Evolutionary conservation across 768 basidiomycete genomes (phyloP).

Genomic region (Guyanaporus albipodus): DNA sequence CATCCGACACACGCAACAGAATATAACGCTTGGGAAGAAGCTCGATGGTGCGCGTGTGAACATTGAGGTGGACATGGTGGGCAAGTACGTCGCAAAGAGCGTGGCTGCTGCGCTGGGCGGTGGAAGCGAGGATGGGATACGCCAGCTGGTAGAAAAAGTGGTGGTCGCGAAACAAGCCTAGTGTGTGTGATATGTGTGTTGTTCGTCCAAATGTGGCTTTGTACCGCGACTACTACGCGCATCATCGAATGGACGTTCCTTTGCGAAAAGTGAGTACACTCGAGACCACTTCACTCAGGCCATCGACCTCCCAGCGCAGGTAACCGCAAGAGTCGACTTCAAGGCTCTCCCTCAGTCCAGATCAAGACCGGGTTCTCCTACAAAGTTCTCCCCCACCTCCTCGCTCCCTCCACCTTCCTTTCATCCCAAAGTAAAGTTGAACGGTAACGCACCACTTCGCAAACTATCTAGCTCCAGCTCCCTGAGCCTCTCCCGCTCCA

Average conservation of each 20-base stretch:
- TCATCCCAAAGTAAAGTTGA: conserved; percentile 61
- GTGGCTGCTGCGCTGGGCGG: conserved; percentile 65
- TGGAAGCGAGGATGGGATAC: conserved; percentile 44
- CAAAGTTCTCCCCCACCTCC: conserved; percentile 32
- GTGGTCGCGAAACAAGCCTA: conserved; percentile 35
- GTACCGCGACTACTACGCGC: no score
- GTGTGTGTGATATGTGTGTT: no score
- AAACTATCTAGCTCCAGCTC: conserved; percentile 25
- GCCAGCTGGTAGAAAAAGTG: conserved; percentile 50
- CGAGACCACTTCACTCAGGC: conserved; percentile 1
- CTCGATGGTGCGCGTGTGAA: conserved; percentile 79
- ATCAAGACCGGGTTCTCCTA: conserved; percentile 50
- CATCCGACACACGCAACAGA: conserved; percentile 89
- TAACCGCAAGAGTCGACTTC: conserved; percentile 50
- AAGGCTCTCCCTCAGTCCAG: conserved; percentile 30
- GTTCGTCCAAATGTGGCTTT: no score
- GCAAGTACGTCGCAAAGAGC: conserved; percentile 87
- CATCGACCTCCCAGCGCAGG: conserved; percentile 35
- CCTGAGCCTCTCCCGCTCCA: conserved; percentile 10
- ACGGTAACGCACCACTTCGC: conserved; percentile 44
- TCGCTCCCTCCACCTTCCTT: conserved; percentile 28
- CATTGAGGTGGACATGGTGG: conserved; percentile 93
- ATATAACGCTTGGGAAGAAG: conserved; percentile 78
- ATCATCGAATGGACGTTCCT: conserved; percentile 40
- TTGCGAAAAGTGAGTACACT: conserved; percentile 42